Conservation (phyloP, 1,284 basidiomycete genomes). For the Cryptococcus hybrid region DNA sequence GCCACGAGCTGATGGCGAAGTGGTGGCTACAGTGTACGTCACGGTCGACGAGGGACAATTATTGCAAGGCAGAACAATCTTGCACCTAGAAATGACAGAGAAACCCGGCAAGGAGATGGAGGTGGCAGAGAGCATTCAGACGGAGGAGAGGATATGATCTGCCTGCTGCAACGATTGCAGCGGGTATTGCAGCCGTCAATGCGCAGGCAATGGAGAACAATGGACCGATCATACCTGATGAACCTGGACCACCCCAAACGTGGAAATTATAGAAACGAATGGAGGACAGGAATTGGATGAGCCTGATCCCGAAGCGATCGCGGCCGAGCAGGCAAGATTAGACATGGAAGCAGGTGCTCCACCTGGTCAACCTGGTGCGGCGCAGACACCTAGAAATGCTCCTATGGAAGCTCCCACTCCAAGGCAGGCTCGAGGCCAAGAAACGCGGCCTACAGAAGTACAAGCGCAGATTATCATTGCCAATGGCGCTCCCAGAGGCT, state of each 20-base stretch:
- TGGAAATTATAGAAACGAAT: conserved; percentile 25
- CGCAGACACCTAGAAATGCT: conserved; percentile 33
- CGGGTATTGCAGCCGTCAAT: conserved; percentile 31
- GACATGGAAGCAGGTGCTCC: conserved; percentile 48
- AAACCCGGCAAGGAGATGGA: conserved; percentile 14
- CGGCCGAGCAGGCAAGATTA: conserved; percentile 44
- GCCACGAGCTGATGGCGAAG: conserved; percentile 23
- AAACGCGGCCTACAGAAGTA: conserved; percentile 8
- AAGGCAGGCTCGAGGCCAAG: conserved; percentile 15
- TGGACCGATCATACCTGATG: conserved; percentile 22
- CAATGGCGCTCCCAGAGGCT: conserved; percentile 48
- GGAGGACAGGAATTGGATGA: conserved; percentile 27
- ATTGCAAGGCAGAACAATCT: conserved; percentile 36
- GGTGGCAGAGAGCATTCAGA: conserved; percentile 42
- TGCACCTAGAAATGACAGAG: conserved; percentile 25
- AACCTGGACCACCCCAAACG: conserved; percentile 30
- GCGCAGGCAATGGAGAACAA: conserved; percentile 35
- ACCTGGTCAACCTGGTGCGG: conserved; percentile 43
- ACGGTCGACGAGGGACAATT: conserved; percentile 37
- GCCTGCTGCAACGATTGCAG: conserved; percentile 36
- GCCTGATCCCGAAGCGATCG: conserved; percentile 37
- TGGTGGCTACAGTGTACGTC: conserved; percentile 5
- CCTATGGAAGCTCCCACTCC: conserved; percentile 21
- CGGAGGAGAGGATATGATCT: conserved; percentile 40
- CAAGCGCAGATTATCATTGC: conserved; percentile 48